phyloP scores from a whole-genome alignment of 768 basidiomycete genomes.

The Russula sp. region DNA sequence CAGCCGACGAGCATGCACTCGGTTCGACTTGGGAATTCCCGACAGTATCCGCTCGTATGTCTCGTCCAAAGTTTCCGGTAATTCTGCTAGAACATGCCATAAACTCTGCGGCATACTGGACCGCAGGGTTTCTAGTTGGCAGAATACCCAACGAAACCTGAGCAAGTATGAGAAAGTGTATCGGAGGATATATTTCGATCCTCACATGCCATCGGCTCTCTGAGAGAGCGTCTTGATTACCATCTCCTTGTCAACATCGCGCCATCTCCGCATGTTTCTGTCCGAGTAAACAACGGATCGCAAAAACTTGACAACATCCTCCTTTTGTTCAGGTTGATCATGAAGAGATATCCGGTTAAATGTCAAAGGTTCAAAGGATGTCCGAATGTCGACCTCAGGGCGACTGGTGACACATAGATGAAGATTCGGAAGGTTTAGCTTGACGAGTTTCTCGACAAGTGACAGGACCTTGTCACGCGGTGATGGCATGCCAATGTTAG shows the following conservation, averaged over 20 bases:
- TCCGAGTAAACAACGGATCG: not conserved
- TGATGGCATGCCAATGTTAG: too few species aligned
- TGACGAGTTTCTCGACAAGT: too few species aligned
- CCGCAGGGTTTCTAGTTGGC: not conserved
- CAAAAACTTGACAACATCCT: not conserved
- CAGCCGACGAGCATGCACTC: not conserved
- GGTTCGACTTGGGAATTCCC: not conserved
- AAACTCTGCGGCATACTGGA: not conserved
- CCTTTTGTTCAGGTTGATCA: not conserved
- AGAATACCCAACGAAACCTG: not conserved
- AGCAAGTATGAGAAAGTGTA: not conserved
- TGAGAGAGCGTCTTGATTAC: too few species aligned
- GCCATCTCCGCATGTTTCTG: not conserved
- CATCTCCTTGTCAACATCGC: too few species aligned
- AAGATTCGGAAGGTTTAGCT: too few species aligned
- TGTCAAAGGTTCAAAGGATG: not conserved
- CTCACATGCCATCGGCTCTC: constrained; percentile 4
- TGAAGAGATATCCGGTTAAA: not conserved
- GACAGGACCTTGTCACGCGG: too few species aligned
- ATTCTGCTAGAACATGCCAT: not conserved
- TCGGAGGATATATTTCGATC: not conserved
- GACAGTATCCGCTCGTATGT: not conserved
- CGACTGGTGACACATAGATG: too few species aligned
- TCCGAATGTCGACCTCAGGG: not conserved
- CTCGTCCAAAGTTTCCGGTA: not conserved